Percentiles rank a stretch among this genome's conserved stretches.
Conservation (phyloP, 352 stramenopile species). For the Phytopythium chamaehyphon region DNA sequence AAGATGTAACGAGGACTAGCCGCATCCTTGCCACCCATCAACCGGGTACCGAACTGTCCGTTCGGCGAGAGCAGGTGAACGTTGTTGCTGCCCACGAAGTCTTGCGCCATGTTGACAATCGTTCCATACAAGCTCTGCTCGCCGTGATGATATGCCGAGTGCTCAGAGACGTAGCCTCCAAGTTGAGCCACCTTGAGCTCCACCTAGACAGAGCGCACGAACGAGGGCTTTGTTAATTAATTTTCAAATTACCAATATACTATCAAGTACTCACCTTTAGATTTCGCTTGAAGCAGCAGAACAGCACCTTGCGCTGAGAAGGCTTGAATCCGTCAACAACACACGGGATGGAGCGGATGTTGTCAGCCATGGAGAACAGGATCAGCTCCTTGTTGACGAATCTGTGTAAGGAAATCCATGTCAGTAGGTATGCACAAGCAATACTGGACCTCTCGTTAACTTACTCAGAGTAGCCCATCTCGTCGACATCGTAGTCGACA, state of each 20-base stretch:
- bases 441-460: conserved; percentile 4
- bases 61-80: conserved; percentile 93
- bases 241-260: no score
- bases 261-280: conserved; percentile 79
- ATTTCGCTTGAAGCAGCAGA: conserved; percentile 98
- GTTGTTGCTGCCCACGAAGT: conserved; percentile 99
- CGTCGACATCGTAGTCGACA: conserved; percentile 90
- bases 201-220: no score
- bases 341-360: conserved; percentile 94
- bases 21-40: conserved; percentile 96
- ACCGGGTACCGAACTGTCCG: conserved; percentile 97
- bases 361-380: conserved; percentile 97
- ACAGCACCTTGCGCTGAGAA: conserved; percentile 98
- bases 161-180: conserved; percentile 96
- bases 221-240: no score
- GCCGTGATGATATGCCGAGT: conserved; percentile 98
- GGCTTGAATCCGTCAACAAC: conserved; percentile 98
- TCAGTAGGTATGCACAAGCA: neutral
- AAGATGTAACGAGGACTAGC: conserved; percentile 94
- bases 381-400: conserved; percentile 99
- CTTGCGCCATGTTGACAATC: conserved; percentile 98
- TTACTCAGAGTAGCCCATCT: conserved; percentile 92
- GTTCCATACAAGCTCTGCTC: conserved; percentile 93
- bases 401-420: conserved; percentile 22
- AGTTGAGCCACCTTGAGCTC: conserved; percentile 94